Percentiles rank a stretch among this genome's conserved stretches.
phyloP scores from a whole-genome alignment of 129 eudicot species.

The Flaveria bidentis region DNA sequence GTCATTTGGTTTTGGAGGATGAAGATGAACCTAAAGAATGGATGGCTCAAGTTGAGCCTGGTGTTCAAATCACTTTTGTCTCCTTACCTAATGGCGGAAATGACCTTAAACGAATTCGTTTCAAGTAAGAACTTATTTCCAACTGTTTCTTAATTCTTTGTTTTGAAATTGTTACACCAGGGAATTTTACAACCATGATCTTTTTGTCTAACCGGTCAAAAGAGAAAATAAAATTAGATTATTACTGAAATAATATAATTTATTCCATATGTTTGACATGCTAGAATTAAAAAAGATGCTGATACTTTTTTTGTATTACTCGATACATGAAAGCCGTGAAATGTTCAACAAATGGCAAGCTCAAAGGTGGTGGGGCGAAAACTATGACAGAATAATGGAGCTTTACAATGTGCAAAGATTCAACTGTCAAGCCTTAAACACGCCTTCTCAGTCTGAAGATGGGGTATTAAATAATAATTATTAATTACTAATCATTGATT shows the following conservation, averaged over 20 bases:
- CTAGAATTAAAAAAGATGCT: conserved; percentile 15
- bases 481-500: background rate
- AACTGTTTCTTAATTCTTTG: background rate
- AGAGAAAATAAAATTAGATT: background rate
- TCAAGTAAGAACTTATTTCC: conserved; percentile 56
- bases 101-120: conserved; percentile 92
- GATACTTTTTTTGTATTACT: conserved; percentile 20
- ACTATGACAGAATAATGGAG: conserved; percentile 89
- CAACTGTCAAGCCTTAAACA: conserved; percentile 80
- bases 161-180: background rate
- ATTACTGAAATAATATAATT: background rate
- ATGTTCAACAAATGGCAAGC: conserved; percentile 99
- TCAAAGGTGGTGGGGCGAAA: conserved; percentile 97
- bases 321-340: conserved; percentile 65
- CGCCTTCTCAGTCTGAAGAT: conserved; percentile 80
- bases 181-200: background rate
- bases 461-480: conserved; percentile 51
- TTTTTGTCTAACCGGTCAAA: background rate
- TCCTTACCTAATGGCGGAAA: conserved; percentile 93
- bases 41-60: conserved; percentile 99
- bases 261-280: background rate
- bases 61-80: conserved; percentile 93
- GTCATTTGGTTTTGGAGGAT: conserved; percentile 72
- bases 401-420: conserved; percentile 89
- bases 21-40: conserved; percentile 95